phyloP scores from a whole-genome alignment of 345 rosid species.

The Aquilaria yunnanensis region DNA sequence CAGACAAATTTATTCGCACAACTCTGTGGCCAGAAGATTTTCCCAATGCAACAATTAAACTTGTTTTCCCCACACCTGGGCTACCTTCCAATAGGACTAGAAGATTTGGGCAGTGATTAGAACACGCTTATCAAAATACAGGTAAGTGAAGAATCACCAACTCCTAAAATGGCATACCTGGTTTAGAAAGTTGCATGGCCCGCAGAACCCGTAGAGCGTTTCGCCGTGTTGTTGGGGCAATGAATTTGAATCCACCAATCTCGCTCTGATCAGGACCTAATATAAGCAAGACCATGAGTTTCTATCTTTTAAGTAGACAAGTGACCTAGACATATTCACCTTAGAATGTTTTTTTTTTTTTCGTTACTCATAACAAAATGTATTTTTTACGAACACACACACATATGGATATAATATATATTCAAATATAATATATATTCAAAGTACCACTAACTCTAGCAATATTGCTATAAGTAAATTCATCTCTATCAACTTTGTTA shows the following conservation, averaged over 20 bases:
- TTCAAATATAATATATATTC: no score
- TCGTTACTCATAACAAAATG: background rate
- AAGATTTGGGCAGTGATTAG: conserved; percentile 10
- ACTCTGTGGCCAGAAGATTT: conserved; percentile 93
- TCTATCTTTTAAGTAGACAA: no score
- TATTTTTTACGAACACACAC: no score
- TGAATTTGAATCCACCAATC: conserved; percentile 67
- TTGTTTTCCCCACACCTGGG: conserved; percentile 99
- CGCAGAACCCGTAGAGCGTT: conserved; percentile 85
- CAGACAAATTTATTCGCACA: conserved; percentile 91
- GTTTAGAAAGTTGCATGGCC: conserved; percentile 93
- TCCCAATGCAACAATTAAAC: conserved; percentile 81
- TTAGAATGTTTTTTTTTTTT: background rate
- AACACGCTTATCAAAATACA: conserved; percentile 4
- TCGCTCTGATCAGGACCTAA: conserved; percentile 47
- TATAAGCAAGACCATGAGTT: conserved; percentile 1
- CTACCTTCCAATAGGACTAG: conserved; percentile 92
- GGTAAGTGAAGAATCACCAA: conserved; percentile 4
- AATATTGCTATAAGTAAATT: no score
- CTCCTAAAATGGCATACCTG: conserved; percentile 37
- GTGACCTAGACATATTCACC: background rate
- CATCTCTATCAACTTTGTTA: no score
- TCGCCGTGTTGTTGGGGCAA: conserved; percentile 82
- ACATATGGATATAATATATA: no score
- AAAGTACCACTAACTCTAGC: no score